A percentile compares a stretch with the other conserved stretches of the same genome.
phyloP scores from a whole-genome alignment of 2,329 filamentous ascomycete species.

The Colletotrichum siamense region DNA sequence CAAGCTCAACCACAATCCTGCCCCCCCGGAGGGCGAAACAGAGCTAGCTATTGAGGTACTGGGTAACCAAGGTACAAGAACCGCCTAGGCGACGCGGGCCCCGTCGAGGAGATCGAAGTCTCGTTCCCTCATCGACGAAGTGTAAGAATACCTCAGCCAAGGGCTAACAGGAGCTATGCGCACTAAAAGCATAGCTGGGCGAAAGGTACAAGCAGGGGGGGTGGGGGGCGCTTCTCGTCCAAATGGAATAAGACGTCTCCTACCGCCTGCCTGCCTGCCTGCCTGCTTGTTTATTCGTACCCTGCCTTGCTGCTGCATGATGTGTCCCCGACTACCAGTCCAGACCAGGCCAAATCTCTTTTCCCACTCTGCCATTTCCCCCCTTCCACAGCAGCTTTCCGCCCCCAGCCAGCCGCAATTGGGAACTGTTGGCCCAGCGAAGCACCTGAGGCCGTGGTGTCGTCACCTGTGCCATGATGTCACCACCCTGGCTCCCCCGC shows the following conservation, averaged over 20 bases:
- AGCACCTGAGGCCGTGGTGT: constrained; percentile 26
- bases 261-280: neutral
- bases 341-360: neutral
- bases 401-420: neutral
- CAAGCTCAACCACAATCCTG: neutral
- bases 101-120: constrained; percentile 15
- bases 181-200: neutral
- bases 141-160: neutral
- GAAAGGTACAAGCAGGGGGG: neutral
- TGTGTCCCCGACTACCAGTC: neutral
- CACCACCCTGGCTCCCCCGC: constrained; percentile 36
- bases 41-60: neutral
- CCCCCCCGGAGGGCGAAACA: constrained; percentile 8
- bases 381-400: neutral
- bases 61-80: neutral
- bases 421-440: neutral
- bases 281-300: neutral
- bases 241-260: neutral
- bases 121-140: constrained; percentile 16
- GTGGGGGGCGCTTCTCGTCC: neutral
- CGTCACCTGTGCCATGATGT: constrained; percentile 46
- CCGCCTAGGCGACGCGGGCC: neutral
- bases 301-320: neutral
- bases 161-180: neutral
- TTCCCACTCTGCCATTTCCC: neutral